phyloP scores from a whole-genome alignment of 108 stramenopile species.

The Pseudonitzschia delicatissima region DNA sequence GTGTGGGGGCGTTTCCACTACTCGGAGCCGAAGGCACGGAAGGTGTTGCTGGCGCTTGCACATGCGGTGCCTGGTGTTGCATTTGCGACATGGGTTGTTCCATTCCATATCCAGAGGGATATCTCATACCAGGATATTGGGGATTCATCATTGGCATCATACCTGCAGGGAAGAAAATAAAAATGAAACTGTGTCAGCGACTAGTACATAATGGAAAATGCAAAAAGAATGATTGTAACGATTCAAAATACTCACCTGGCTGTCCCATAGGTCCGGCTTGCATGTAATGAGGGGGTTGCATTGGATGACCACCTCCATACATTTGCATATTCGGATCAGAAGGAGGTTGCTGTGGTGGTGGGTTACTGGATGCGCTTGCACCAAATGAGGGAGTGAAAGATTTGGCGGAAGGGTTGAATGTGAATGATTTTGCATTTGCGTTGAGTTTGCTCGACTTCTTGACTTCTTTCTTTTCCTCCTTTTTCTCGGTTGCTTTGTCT shows the following conservation, averaged over 20 bases:
- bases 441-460: slow-evolving; percentile 66
- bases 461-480: slow-evolving; percentile 33
- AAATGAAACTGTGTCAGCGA: not conserved
- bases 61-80: slow-evolving; percentile 40
- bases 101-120: slow-evolving; percentile 40
- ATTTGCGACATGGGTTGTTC: slow-evolving; percentile 40
- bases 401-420: slow-evolving; percentile 78
- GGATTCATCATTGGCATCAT: slow-evolving; percentile 78
- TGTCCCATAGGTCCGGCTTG: slow-evolving; percentile 33
- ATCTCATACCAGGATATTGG: slow-evolving; percentile 53
- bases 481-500: slow-evolving; percentile 10
- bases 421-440: slow-evolving; percentile 76
- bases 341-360: slow-evolving; percentile 19
- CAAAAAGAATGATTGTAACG: slow-evolving; percentile 7
- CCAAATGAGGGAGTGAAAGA: slow-evolving; percentile 66
- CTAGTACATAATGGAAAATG: not conserved
- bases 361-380: slow-evolving; percentile 21
- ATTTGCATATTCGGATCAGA: slow-evolving; percentile 29
- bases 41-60: slow-evolving; percentile 20
- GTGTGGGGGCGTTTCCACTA: slow-evolving; percentile 24
- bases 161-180: slow-evolving; percentile 27
- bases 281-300: slow-evolving; percentile 48
- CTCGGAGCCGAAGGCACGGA: slow-evolving; percentile 15
- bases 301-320: slow-evolving; percentile 32
- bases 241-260: slow-evolving; percentile 31